phyloP scores from a whole-genome alignment of 768 basidiomycete genomes.

The Podaxis rugospora region DNA sequence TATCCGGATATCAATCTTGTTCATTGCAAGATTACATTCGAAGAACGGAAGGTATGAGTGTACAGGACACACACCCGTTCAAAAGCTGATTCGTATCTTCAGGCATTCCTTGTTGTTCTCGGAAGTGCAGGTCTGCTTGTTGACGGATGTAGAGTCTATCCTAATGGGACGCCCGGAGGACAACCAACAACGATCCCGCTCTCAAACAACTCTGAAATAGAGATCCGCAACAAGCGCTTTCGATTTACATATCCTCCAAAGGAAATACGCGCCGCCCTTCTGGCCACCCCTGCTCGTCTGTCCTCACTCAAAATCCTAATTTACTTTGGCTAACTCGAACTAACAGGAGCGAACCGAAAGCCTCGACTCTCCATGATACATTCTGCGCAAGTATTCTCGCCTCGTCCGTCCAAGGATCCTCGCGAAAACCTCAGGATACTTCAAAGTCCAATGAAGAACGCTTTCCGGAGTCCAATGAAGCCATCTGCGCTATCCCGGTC shows the following conservation, averaged over 20 bases:
- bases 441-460: conserved; percentile 48
- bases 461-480: conserved; percentile 29
- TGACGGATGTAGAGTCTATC: conserved; percentile 61
- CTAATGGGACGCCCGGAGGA: conserved; percentile 25
- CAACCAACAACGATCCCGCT: conserved; percentile 57
- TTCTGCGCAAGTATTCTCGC: conserved; percentile 70
- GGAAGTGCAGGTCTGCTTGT: conserved; percentile 54
- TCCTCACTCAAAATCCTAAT: conserved; percentile 15
- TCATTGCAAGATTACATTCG: conserved; percentile 67
- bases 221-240: conserved; percentile 67
- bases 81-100: not conserved
- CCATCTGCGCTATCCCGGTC: conserved; percentile 18
- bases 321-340: not conserved
- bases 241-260: conserved; percentile 75
- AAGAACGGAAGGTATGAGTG: conserved; percentile 52
- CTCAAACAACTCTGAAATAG: conserved; percentile 59
- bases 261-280: conserved; percentile 50
- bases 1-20: conserved; percentile 57
- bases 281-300: conserved; percentile 46
- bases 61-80: not conserved
- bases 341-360: conserved; percentile 34
- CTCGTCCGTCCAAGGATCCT: conserved; percentile 54
- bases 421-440: conserved; percentile 61
- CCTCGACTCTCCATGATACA: conserved; percentile 74
- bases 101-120: conserved; percentile 68